A percentile compares a stretch with the other conserved stretches of the same genome.
Evolutionary conservation across 23 red algal species (phyloP).

Genomic region (Gracilaria vermiculophylla): DNA sequence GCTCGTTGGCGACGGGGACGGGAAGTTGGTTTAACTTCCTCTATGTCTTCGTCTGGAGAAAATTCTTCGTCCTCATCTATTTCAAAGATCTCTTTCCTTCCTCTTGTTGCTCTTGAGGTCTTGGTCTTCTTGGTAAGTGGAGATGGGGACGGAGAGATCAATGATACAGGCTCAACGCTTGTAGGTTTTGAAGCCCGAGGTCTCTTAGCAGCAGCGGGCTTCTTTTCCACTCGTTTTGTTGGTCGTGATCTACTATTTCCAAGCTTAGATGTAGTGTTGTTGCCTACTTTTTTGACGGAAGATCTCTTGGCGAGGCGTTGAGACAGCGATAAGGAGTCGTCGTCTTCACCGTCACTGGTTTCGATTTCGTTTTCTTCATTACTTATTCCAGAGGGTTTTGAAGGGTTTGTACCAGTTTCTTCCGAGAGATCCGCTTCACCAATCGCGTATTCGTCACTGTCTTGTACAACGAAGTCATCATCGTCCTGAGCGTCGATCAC

Average conservation of each 20-base stretch:
- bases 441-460: background rate
- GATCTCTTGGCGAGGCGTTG: slow-evolving; percentile 40
- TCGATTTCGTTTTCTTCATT: background rate
- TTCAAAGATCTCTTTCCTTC: background rate
- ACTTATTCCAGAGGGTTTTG: background rate
- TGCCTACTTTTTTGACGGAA: background rate
- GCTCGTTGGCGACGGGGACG: slow-evolving; percentile 51
- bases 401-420: background rate
- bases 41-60: slow-evolving; percentile 18
- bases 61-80: background rate
- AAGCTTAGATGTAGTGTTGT: background rate
- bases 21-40: slow-evolving; percentile 11
- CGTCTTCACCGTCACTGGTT: slow-evolving; percentile 3
- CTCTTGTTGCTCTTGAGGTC: background rate
- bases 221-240: background rate
- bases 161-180: background rate
- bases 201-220: slow-evolving; percentile 1
- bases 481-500: background rate
- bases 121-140: slow-evolving; percentile 36
- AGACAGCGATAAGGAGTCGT: slow-evolving; percentile 15
- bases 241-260: background rate
- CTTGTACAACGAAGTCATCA: background rate
- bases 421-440: background rate
- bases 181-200: background rate
- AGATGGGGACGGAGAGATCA: slow-evolving; percentile 34